Percentiles rank a stretch among this genome's conserved stretches.
These are phyloP conservation scores for Phytophthora ohioensis DNA, from an alignment of 352 stramenopile species.

Conservation along the genomic window DNA sequence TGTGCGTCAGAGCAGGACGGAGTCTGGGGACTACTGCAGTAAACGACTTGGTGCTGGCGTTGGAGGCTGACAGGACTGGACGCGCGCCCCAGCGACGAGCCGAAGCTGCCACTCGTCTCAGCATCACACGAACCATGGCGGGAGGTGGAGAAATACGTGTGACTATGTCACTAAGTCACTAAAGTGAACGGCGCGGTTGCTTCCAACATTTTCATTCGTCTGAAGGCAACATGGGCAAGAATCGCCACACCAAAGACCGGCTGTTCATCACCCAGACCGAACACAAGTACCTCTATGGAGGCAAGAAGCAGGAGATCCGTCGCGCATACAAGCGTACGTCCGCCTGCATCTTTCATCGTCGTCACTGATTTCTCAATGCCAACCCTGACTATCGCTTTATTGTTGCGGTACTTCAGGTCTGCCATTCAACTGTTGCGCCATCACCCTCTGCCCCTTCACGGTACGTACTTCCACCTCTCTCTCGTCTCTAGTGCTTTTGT, in stretches of 20 bases:
- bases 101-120: slow-evolving; percentile 25
- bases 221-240: slow-evolving; percentile 83
- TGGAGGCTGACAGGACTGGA: background rate
- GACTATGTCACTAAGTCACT: slow-evolving; percentile 17
- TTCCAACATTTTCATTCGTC: background rate
- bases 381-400: background rate
- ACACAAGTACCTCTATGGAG: slow-evolving; percentile 94
- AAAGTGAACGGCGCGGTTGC: slow-evolving; percentile 3
- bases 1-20: background rate
- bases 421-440: slow-evolving; percentile 98
- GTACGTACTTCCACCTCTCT: slow-evolving; percentile 35
- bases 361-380: background rate
- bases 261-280: slow-evolving; percentile 92
- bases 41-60: background rate
- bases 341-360: background rate
- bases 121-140: slow-evolving; percentile 23
- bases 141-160: slow-evolving; percentile 1
- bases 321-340: slow-evolving; percentile 78
- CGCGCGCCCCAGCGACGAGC: slow-evolving; percentile 16
- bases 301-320: slow-evolving; percentile 90
- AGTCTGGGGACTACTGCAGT: background rate
- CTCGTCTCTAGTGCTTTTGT: background rate
- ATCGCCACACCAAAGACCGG: slow-evolving; percentile 91
- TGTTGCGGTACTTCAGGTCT: slow-evolving; percentile 62
- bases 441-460: slow-evolving; percentile 93